These are phyloP conservation scores for Bipolaris cookei DNA, from an alignment of 2,329 filamentous ascomycete genomes.

Conservation along the genomic window DNA sequence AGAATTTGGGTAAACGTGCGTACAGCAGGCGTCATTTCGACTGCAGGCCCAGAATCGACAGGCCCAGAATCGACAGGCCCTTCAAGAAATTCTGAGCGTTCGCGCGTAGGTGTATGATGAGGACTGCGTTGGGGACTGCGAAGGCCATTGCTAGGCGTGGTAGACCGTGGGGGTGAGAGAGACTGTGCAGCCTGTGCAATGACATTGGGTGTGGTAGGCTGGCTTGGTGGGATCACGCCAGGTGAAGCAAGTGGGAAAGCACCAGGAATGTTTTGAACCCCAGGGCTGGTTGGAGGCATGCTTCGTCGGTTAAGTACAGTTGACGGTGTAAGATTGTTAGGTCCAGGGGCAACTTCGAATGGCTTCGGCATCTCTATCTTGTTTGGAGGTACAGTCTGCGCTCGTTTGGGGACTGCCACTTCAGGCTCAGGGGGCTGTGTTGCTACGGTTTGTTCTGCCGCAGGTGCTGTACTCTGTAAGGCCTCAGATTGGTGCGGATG, in stretches of 20 bases:
- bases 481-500: slow-evolving; percentile 1
- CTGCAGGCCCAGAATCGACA: slow-evolving; percentile 33
- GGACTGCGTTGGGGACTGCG: slow-evolving; percentile 27
- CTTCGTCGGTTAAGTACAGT: slow-evolving; percentile 27
- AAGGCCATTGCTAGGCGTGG: slow-evolving; percentile 20
- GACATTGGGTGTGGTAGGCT: slow-evolving; percentile 44
- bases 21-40: slow-evolving; percentile 36
- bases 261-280: slow-evolving; percentile 57
- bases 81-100: slow-evolving; percentile 45
- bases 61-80: slow-evolving; percentile 39
- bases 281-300: slow-evolving; percentile 35
- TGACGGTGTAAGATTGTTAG: not conserved
- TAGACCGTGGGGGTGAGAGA: slow-evolving; percentile 27
- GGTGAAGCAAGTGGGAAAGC: slow-evolving; percentile 64
- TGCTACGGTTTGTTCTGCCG: slow-evolving; percentile 12
- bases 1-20: slow-evolving; percentile 50
- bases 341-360: slow-evolving; percentile 10
- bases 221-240: slow-evolving; percentile 50
- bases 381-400: slow-evolving; percentile 29
- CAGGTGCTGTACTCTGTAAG: slow-evolving; percentile 7
- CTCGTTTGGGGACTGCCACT: slow-evolving; percentile 22
- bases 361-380: slow-evolving; percentile 37
- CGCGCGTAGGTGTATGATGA: slow-evolving; percentile 38
- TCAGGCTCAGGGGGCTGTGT: slow-evolving; percentile 16
- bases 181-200: slow-evolving; percentile 26